Evolutionary conservation across 768 basidiomycete genomes (phyloP).

Genomic region (Crucibulum laeve): DNA sequence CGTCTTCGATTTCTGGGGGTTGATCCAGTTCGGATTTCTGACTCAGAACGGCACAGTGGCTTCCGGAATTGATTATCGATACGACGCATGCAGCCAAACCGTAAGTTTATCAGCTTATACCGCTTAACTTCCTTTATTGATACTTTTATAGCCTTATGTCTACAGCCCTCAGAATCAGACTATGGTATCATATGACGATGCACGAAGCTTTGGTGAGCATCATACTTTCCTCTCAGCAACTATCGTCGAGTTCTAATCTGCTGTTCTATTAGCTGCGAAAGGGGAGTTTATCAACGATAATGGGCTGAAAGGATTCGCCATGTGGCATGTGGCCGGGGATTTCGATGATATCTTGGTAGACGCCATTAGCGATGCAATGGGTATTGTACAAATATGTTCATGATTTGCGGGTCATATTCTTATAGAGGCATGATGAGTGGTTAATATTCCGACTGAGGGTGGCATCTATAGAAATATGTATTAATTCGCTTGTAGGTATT

Average conservation of each 20-base stretch:
- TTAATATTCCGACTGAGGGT: not conserved
- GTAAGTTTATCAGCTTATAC: conserved; percentile 31
- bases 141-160: conserved; percentile 50
- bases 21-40: conserved; percentile 55
- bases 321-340: conserved; percentile 68
- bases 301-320: conserved; percentile 56
- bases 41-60: conserved; percentile 38
- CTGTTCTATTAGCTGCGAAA: conserved; percentile 37
- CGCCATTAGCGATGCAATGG: conserved; percentile 42
- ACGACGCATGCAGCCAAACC: conserved; percentile 69
- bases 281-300: conserved; percentile 52
- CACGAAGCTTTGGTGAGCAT: conserved; percentile 46
- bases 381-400: conserved; percentile 18
- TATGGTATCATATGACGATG: conserved; percentile 68
- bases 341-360: conserved; percentile 51
- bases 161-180: conserved; percentile 49
- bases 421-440: not conserved
- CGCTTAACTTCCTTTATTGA: not conserved
- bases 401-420: not conserved
- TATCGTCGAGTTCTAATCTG: not conserved
- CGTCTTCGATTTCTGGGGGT: conserved; percentile 55
- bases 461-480: not conserved
- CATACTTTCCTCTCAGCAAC: not conserved
- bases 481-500: too few species aligned
- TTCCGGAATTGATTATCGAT: conserved; percentile 48